Base-by-base conservation (phyloP, 2,329 filamentous ascomycete species). In the Curvularia sp. region DNA sequence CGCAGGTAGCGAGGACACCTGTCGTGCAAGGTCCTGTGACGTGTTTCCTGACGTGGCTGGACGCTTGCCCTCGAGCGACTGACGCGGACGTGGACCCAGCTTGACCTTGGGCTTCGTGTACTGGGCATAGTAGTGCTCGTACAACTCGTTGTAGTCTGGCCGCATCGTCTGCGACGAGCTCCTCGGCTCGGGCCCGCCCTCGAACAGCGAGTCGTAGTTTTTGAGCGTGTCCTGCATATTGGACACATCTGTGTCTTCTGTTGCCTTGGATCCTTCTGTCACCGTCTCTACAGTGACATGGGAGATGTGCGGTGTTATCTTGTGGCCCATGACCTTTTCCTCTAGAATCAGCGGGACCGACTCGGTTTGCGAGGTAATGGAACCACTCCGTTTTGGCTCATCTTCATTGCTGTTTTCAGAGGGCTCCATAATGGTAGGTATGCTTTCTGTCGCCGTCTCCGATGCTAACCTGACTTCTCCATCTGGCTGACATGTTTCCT, bases 61-160 rank as follows among this genome's bases (percentile, higher is more conserved):
- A 47, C 88, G 84, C 57, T 86, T 83, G 64, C 84, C 81, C 61
- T 92, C 89, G 42, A 88, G 74, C 2, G 92, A 94, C 26, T 93
- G 93, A 46, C 94, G 86, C 9, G 94, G 94, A 52, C 95, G 85
- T 4, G 95, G 94, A 1, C 89, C 95, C 43, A 97, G 85, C 78
- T 96, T 97, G 55, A 97, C 88, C 75, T 96, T 97, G 43, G 89
- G 89, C 70, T 91, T 92, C 66, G 78, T 92, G 67, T 80, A 81
- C 44, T 80, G 74, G 22, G 80, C 80, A 65, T 84, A 81, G 53
- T 82, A 82, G 60, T 78, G 77, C 54, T 78, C 78, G 63, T 81
- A 81, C 13, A 79, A 70, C 55, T 83, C 78, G 43, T 74, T 65
- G 46, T 73, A 70, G 52, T 71, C 71, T 41, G 77, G 77, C 9